Conservation (phyloP, 352 stramenopile genomes). For the Globisporangium camurandrum region DNA sequence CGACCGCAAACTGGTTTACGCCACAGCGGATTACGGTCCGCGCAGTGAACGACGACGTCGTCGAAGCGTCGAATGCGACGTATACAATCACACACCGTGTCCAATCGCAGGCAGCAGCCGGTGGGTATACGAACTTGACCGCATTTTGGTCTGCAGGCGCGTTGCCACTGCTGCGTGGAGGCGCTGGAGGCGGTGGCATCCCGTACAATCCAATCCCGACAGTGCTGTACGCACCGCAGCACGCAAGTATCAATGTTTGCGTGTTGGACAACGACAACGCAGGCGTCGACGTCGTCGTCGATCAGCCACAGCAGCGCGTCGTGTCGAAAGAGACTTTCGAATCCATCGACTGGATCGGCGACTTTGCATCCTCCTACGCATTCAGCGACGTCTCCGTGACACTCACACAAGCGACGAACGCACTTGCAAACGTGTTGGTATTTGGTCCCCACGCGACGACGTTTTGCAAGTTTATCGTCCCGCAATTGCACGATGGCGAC, state of each 20-base stretch:
- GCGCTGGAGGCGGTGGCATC: slow-evolving; percentile 15
- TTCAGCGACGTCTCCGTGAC: slow-evolving; percentile 53
- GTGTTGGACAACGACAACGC: slow-evolving; percentile 44
- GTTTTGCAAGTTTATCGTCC: slow-evolving; percentile 68
- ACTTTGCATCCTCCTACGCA: slow-evolving; percentile 32
- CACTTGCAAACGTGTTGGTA: slow-evolving; percentile 37
- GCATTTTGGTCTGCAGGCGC: slow-evolving; percentile 51
- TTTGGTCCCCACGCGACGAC: slow-evolving; percentile 33
- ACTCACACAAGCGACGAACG: background rate
- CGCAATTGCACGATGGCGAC: slow-evolving; percentile 39
- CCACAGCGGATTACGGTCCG: slow-evolving; percentile 42
- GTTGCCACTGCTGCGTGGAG: slow-evolving; percentile 19
- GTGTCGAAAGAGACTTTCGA: slow-evolving; percentile 37
- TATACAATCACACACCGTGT: slow-evolving; percentile 47
- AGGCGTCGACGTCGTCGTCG: slow-evolving; percentile 29
- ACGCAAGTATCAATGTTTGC: slow-evolving; percentile 37
- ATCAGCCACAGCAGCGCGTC: slow-evolving; percentile 27
- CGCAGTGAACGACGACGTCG: slow-evolving; percentile 38
- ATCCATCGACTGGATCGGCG: slow-evolving; percentile 39
- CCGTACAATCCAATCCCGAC: slow-evolving; percentile 59
- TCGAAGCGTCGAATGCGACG: slow-evolving; percentile 23
- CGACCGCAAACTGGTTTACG: slow-evolving; percentile 48
- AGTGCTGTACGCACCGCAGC: slow-evolving; percentile 36
- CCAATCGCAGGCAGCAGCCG: slow-evolving; percentile 22
- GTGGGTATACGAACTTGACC: slow-evolving; percentile 37